phyloP scores from a whole-genome alignment of 2,329 filamentous ascomycete species.

The Ceratocystis diversiconidia region DNA sequence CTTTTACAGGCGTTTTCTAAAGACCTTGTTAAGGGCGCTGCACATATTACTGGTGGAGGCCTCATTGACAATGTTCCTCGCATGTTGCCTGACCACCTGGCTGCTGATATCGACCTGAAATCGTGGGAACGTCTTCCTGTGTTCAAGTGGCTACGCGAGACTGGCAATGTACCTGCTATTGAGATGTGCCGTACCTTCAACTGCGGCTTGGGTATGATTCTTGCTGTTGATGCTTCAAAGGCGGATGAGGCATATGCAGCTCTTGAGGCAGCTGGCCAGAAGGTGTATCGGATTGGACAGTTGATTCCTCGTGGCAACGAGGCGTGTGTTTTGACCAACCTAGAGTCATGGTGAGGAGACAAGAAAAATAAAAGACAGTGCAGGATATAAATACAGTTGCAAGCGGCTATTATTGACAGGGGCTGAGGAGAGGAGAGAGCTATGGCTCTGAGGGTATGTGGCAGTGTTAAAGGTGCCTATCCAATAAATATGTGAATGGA shows the following conservation, averaged over 20 bases:
- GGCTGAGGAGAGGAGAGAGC: neutral
- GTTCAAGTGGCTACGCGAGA: conserved; percentile 71
- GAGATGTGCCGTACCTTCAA: conserved; percentile 96
- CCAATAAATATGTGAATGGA: neutral
- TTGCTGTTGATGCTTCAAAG: conserved; percentile 56
- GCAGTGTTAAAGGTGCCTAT: neutral
- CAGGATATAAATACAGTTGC: too few relatives aligned
- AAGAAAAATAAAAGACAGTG: neutral
- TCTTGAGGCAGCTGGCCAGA: conserved; percentile 57
- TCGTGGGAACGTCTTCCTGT: conserved; percentile 65
- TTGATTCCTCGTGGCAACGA: conserved; percentile 43
- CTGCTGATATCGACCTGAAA: conserved; percentile 65
- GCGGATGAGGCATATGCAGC: conserved; percentile 45
- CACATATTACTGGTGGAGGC: conserved; percentile 93
- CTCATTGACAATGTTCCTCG: conserved; percentile 87
- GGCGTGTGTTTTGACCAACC: conserved; percentile 17
- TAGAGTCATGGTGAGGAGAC: conserved; percentile 17
- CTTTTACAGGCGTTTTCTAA: conserved; percentile 52
- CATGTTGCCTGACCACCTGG: conserved; percentile 67
- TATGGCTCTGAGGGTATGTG: neutral
- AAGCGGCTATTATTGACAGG: neutral
- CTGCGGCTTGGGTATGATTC: conserved; percentile 85
- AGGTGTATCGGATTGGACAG: conserved; percentile 59
- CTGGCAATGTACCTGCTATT: conserved; percentile 52
- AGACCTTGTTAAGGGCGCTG: conserved; percentile 71